phyloP scores from a whole-genome alignment of 331 rosid species.

The Saraca asoca region DNA sequence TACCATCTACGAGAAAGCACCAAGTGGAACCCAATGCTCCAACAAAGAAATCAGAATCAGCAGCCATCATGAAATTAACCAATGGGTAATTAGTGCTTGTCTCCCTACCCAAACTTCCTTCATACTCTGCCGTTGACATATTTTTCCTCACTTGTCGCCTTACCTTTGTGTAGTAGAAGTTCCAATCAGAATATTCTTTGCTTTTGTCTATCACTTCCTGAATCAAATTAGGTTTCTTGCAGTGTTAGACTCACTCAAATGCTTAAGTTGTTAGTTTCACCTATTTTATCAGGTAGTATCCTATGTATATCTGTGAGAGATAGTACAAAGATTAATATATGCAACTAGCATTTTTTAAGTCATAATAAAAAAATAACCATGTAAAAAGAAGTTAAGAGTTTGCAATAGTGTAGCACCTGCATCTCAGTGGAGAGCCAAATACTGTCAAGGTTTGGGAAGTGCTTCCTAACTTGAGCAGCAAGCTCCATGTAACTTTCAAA shows the following conservation, averaged over 20 bases:
- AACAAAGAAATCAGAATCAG: conserved; percentile 77
- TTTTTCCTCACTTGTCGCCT: conserved; percentile 63
- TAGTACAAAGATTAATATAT: no score
- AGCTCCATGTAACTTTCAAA: conserved; percentile 81
- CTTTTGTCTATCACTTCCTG: conserved; percentile 84
- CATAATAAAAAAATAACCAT: neutral
- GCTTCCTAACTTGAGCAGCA: conserved; percentile 61
- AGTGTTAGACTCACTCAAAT: neutral
- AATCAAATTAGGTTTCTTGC: conserved; percentile 11
- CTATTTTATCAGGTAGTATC: no score
- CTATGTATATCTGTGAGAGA: no score
- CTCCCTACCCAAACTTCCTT: conserved; percentile 75
- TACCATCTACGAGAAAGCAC: conserved; percentile 91
- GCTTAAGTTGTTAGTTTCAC: no score
- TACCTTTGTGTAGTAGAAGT: conserved; percentile 68
- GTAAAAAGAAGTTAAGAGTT: neutral
- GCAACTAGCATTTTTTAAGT: neutral
- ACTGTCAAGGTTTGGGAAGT: conserved; percentile 69
- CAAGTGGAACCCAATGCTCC: conserved; percentile 98
- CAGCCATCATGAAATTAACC: conserved; percentile 92
- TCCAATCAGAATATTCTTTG: conserved; percentile 58
- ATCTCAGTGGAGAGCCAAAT: conserved; percentile 94
- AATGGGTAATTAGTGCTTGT: conserved; percentile 85
- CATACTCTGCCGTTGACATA: conserved; percentile 72
- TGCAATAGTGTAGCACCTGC: conserved; percentile 56